Evolutionary conservation across 2,329 filamentous ascomycete species (phyloP), one percentile per base, ranked within the genome.

Genomic region (Botrytis deweyae): DNA sequence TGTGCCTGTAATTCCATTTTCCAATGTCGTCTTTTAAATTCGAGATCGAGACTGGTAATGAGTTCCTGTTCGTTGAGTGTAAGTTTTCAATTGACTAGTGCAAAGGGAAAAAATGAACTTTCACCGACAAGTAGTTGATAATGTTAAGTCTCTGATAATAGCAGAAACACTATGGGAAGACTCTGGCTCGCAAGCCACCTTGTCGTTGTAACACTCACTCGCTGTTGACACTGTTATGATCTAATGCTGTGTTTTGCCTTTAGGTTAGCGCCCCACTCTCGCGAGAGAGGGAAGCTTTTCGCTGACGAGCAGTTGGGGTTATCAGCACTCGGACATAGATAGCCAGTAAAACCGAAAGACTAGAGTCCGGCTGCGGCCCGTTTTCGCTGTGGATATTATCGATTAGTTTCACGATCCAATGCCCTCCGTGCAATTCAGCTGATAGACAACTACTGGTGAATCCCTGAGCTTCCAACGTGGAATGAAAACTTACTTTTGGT

Each of bases 1-100:
- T 10, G 5, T 29, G 6, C 1, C 6, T 55, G 6, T 29, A 0
- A n/a, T 8, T 18, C 14, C 2, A 8, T 0, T 14, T 16, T 29
- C 0, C 0, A 12, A 55, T 8, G 5, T 9, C n/a, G 25, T 18
- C 6, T 16, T 16, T 6, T 8, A 4, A 8, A 8, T 29, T 6
- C 12, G 52, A 16, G 0, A 29, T 7, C n/a, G 12, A 29, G 25
- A 59, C 18, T 36, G 1, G 6, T 25, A 1, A 22, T 20, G 29
- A 36, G 29, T 22, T 59, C 3, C 55, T 59, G 5, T 58, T 14
- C 10, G 18, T 10, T 33, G 16, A 7, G 29, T 59, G 12, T 29
- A 29, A 58, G 4, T 16, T 7, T 20, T 16, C 9, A 5, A 18
- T 33, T 16, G 3, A n/a, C 9, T 3, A 3, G n/a, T 3, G n/a